Conservation (phyloP, 441 rosid species). For the Brassica balearica region DNA sequence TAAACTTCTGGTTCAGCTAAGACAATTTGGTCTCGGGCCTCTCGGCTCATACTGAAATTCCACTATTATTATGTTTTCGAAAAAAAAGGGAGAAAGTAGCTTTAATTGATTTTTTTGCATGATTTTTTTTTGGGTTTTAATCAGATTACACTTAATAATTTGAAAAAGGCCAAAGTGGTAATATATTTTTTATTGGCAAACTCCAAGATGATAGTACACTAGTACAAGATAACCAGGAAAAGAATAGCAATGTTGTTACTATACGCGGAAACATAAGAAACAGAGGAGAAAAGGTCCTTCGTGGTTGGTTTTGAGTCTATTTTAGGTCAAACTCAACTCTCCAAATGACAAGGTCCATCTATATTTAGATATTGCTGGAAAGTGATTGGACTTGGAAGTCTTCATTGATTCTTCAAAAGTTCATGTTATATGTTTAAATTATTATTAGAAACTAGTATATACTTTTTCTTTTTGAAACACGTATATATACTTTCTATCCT, state of each 20-base stretch:
- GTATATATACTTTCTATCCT: neutral
- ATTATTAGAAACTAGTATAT: neutral
- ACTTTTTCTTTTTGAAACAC: neutral
- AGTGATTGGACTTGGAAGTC: constrained; percentile 36
- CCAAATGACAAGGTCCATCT: constrained; percentile 20
- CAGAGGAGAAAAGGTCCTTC: constrained; percentile 30
- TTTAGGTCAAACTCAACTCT: constrained; percentile 37
- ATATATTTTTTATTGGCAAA: neutral
- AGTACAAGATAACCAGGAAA: constrained; percentile 11
- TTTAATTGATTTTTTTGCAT: neutral
- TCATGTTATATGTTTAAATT: neutral
- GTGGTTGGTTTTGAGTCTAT: constrained; percentile 39
- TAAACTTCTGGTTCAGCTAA: neutral
- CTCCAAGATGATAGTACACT: neutral
- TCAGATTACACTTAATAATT: neutral
- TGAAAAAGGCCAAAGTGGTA: constrained; percentile 5
- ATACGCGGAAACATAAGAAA: constrained; percentile 15
- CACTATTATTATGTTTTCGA: neutral
- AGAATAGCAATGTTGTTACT: constrained; percentile 10
- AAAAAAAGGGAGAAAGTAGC: neutral
- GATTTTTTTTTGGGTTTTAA: neutral
- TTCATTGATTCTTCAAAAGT: constrained; percentile 26
- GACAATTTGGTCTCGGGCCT: constrained; percentile 4
- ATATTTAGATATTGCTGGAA: constrained; percentile 17
- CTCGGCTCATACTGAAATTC: neutral